Conservation (phyloP, 78 protist species). For the Planoprotostelium fungivorum region DNA sequence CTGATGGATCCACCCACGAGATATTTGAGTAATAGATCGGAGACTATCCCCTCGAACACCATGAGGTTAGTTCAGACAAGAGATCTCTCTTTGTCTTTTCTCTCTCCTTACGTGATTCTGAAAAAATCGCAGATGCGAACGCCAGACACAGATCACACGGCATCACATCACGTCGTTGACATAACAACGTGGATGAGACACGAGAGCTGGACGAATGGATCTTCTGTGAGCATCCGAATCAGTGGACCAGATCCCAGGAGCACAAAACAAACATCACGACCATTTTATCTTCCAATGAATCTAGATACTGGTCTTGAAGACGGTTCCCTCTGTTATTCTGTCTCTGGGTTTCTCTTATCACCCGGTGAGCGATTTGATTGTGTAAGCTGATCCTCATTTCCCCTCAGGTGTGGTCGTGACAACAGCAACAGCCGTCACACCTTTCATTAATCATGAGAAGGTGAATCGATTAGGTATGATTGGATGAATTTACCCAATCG, state of each 20-base stretch:
- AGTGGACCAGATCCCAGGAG: neutral
- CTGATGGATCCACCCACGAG: neutral
- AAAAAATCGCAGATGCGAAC: no score
- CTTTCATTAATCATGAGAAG: no score
- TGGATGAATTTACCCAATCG: no score
- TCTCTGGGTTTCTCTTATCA: neutral
- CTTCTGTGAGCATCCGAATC: neutral
- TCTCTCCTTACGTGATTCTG: no score
- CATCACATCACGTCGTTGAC: no score
- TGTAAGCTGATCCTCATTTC: neutral
- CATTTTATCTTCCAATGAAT: neutral
- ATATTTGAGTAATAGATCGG: constrained; percentile 40
- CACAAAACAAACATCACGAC: neutral
- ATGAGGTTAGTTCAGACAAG: no score
- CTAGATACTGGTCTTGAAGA: neutral
- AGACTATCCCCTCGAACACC: constrained; percentile 65
- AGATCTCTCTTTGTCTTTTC: no score
- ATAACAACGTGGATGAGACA: no score
- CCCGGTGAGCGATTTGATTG: neutral
- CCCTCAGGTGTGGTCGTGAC: neutral
- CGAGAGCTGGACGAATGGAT: no score
- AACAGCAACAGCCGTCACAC: neutral
- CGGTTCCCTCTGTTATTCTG: neutral
- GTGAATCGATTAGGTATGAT: no score
- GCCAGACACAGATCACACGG: no score